Evolutionary conservation across 176 grass and related monocot species (phyloP).

Genomic region (Eragrostis nindensis): DNA sequence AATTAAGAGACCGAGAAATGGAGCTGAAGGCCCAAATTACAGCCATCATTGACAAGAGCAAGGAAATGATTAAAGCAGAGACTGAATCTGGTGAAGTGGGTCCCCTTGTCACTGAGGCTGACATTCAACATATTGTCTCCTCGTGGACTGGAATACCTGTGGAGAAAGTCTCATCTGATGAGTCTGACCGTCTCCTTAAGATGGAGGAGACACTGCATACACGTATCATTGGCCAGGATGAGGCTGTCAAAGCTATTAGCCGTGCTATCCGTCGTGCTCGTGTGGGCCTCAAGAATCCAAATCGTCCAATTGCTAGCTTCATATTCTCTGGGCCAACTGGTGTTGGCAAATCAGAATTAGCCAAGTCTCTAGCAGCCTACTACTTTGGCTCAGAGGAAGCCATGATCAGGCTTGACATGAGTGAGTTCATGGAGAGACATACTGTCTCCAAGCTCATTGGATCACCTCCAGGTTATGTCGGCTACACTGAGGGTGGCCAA

Average conservation of each 20-base stretch:
- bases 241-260: constrained; percentile 96
- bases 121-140: constrained; percentile 96
- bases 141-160: constrained; percentile 97
- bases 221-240: constrained; percentile 94
- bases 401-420: constrained; percentile 98
- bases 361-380: constrained; percentile 82
- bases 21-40: constrained; percentile 87
- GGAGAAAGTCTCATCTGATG: constrained; percentile 92
- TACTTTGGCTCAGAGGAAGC: constrained; percentile 97
- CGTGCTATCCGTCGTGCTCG: constrained; percentile 92
- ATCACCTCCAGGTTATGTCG: constrained; percentile 96
- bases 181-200: constrained; percentile 91
- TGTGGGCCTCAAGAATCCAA: constrained; percentile 93
- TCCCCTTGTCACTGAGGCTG: constrained; percentile 82
- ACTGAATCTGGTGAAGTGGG: constrained; percentile 78
- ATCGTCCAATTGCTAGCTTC: constrained; percentile 95
- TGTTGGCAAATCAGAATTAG: constrained; percentile 96
- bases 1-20: constrained; percentile 82
- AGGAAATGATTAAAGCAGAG: constrained; percentile 92
- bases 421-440: constrained; percentile 99
- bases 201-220: constrained; percentile 96
- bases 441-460: constrained; percentile 95
- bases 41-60: constrained; percentile 83
- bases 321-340: constrained; percentile 98
- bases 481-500: constrained; percentile 93